Evolutionary conservation across 768 basidiomycete species (phyloP).

Genomic region (Gymnopilus dilepis): DNA sequence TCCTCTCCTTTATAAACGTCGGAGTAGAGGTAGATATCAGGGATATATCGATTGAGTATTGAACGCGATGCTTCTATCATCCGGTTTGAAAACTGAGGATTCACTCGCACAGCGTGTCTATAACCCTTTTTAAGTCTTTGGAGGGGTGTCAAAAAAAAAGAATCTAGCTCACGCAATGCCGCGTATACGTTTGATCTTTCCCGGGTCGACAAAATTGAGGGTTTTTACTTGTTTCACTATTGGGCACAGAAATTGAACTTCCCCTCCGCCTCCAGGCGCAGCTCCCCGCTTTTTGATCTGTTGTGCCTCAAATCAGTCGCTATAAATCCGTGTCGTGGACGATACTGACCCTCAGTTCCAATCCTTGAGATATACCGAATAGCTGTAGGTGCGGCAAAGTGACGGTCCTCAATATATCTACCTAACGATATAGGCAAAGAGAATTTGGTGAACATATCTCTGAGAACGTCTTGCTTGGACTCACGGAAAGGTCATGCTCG

Average conservation of each 20-base stretch:
- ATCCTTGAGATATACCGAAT: conserved; percentile 88
- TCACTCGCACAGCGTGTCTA: conserved; percentile 95
- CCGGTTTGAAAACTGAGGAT: conserved; percentile 95
- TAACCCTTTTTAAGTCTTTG: conserved; percentile 10
- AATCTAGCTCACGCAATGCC: conserved; percentile 89
- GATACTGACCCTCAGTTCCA: conserved; percentile 78
- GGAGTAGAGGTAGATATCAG: conserved; percentile 97
- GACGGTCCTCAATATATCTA: conserved; percentile 86
- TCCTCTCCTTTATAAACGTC: conserved; percentile 98
- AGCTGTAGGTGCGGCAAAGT: conserved; percentile 89
- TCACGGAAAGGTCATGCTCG: conserved; percentile 87
- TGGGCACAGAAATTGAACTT: conserved; percentile 93
- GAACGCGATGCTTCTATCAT: conserved; percentile 96
- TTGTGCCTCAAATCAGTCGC: conserved; percentile 6
- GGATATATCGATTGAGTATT: conserved; percentile 93
- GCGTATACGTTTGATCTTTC: conserved; percentile 92
- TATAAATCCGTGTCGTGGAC: neutral
- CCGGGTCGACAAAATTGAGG: conserved; percentile 88
- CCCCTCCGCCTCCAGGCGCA: conserved; percentile 89
- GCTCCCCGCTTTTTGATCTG: conserved; percentile 96
- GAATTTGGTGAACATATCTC: no score
- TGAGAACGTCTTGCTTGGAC: conserved; percentile 12
- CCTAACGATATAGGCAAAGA: conserved; percentile 57
- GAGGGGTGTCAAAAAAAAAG: neutral
- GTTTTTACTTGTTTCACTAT: conserved; percentile 91